phyloP scores from a whole-genome alignment of 306 rosid species.

The Morella rubra region DNA sequence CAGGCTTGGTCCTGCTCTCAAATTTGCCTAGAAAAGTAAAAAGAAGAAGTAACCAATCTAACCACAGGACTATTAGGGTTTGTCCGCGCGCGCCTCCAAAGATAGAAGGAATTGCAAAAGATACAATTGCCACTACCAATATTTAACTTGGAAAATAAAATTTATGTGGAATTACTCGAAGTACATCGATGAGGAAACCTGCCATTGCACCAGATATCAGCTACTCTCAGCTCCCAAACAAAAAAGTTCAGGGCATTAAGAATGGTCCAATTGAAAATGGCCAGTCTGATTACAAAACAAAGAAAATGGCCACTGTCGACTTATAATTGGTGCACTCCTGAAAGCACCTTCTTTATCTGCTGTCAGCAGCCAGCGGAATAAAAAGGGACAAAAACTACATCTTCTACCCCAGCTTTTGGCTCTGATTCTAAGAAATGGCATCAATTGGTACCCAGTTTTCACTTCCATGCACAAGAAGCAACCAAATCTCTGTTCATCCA shows the following conservation, averaged over 20 bases:
- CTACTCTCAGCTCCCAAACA: slow-evolving; percentile 12
- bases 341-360: slow-evolving; percentile 8
- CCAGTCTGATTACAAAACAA: neutral
- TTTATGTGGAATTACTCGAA: neutral
- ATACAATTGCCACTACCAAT: neutral
- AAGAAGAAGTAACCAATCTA: no score
- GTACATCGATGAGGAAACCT: neutral
- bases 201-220: slow-evolving; percentile 5
- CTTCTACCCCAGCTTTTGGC: neutral
- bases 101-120: no score
- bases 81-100: neutral
- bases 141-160: neutral
- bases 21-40: no score
- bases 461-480: slow-evolving; percentile 97
- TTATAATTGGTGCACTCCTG: slow-evolving; percentile 1
- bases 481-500: slow-evolving; percentile 97
- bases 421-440: neutral
- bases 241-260: slow-evolving; percentile 1
- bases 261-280: slow-evolving; percentile 7
- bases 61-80: neutral
- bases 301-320: neutral
- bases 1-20: no score
- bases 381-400: slow-evolving; percentile 4
- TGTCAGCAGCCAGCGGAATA: slow-evolving; percentile 12
- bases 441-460: slow-evolving; percentile 27